phyloP scores from a whole-genome alignment of 495 filamentous ascomycete genomes.

The Trypethelium eluteriae region DNA sequence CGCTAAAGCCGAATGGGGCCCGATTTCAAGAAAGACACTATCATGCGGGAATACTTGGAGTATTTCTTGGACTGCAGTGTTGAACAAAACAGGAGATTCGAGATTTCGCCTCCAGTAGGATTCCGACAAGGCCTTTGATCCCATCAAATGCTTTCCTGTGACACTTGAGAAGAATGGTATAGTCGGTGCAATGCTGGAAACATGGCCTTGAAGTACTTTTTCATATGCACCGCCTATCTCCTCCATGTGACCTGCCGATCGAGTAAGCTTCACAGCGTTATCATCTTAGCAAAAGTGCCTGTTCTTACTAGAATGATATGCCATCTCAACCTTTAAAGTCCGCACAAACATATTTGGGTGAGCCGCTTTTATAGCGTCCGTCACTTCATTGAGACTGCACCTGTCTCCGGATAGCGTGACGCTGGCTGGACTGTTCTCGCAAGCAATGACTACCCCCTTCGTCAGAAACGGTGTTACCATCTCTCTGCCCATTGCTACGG shows the following conservation, averaged over 20 bases:
- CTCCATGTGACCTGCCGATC: not conserved
- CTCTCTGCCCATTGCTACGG: constrained; percentile 17
- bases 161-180: constrained; percentile 6
- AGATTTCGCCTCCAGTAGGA: constrained; percentile 41
- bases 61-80: constrained; percentile 14
- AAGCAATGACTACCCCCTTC: constrained; percentile 22
- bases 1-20: constrained; percentile 11
- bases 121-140: not conserved
- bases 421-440: constrained; percentile 34
- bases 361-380: not conserved
- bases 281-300: constrained; percentile 36
- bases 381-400: constrained; percentile 3
- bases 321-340: constrained; percentile 11
- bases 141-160: not conserved
- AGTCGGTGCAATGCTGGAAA: not conserved
- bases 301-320: constrained; percentile 49
- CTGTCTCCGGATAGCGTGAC: constrained; percentile 31
- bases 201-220: not conserved
- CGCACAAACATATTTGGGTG: constrained; percentile 12
- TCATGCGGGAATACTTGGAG: not conserved
- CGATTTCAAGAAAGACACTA: constrained; percentile 13
- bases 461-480: not conserved
- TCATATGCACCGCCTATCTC: constrained; percentile 7
- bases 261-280: not conserved
- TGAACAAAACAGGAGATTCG: constrained; percentile 36